Conservation (phyloP, 345 rosid genomes). For the Populus euphratica region DNA sequence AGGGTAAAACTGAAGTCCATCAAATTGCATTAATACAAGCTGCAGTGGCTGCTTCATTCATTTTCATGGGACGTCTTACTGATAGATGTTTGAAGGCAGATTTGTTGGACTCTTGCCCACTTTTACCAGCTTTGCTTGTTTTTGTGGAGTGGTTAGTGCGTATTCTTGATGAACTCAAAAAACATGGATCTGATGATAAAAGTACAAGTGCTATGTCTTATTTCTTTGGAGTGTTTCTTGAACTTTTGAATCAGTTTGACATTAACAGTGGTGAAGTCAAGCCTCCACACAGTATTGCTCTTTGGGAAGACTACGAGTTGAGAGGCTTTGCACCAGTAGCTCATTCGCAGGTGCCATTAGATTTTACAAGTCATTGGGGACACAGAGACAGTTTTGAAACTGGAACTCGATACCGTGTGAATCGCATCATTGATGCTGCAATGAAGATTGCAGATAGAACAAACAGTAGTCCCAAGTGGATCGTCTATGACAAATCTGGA, state of each 20-base stretch:
- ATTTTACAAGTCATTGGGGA: slow-evolving; percentile 52
- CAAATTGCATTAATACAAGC: slow-evolving; percentile 30
- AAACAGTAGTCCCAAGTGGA: slow-evolving; percentile 47
- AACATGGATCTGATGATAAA: slow-evolving; percentile 43
- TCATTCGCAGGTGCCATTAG: slow-evolving; percentile 36
- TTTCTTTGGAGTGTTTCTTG: slow-evolving; percentile 49
- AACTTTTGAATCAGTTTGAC: slow-evolving; percentile 45
- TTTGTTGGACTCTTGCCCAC: slow-evolving; percentile 45
- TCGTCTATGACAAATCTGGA: slow-evolving; percentile 40
- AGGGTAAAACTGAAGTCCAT: slow-evolving; percentile 21
- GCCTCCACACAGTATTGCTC: slow-evolving; percentile 34
- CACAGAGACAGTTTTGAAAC: slow-evolving; percentile 36
- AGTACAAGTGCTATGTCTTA: slow-evolving; percentile 47
- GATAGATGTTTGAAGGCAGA: slow-evolving; percentile 56
- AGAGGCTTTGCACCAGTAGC: slow-evolving; percentile 69
- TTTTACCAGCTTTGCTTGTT: slow-evolving; percentile 68
- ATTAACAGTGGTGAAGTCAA: slow-evolving; percentile 13
- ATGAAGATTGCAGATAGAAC: slow-evolving; percentile 53
- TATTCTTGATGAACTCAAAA: slow-evolving; percentile 41
- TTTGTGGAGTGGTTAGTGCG: slow-evolving; percentile 68
- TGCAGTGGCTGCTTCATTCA: slow-evolving; percentile 46
- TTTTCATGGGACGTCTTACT: slow-evolving; percentile 64
- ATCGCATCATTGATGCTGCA: slow-evolving; percentile 54
- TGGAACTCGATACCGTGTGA: slow-evolving; percentile 47
- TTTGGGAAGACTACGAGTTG: slow-evolving; percentile 92